phyloP scores from a whole-genome alignment of 2,329 filamentous ascomycete species.

The Botrytis porri region DNA sequence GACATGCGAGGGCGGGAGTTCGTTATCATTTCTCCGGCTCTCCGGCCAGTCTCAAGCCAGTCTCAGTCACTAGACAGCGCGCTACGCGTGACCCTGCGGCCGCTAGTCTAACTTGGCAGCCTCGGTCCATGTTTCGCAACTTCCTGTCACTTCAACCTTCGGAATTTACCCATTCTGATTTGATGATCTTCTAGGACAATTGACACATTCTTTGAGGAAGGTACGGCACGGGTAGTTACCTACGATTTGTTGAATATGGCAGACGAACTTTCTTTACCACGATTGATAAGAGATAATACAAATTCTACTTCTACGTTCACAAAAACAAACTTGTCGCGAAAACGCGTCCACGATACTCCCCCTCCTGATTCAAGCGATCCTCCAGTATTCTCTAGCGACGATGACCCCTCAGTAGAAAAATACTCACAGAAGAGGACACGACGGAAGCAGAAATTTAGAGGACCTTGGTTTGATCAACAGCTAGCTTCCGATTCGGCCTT shows the following conservation, averaged over 20 bases:
- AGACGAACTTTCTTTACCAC: conserved; percentile 28
- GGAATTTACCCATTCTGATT: neutral
- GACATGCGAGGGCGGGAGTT: neutral
- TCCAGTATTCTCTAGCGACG: conserved; percentile 68
- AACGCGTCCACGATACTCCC: conserved; percentile 41
- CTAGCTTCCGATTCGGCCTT: conserved; percentile 38
- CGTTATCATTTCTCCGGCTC: neutral
- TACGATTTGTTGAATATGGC: conserved; percentile 20
- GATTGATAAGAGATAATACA: conserved; percentile 12
- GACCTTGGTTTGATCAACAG: conserved; percentile 65
- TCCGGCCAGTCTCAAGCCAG: neutral
- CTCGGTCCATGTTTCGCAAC: conserved; percentile 3
- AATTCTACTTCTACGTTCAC: conserved; percentile 7
- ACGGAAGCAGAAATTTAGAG: conserved; percentile 61
- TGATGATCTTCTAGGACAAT: neutral
- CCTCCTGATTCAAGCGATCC: conserved; percentile 62
- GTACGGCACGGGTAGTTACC: neutral
- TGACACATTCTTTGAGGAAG: neutral
- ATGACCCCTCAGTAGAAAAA: conserved; percentile 64
- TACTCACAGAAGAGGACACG: conserved; percentile 51
- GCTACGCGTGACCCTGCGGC: neutral
- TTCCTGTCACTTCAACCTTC: neutral
- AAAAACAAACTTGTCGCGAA: conserved; percentile 30
- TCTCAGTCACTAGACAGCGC: neutral
- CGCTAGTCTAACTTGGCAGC: neutral